Conservation (phyloP, 2,329 filamentous ascomycete species). For the Metarhizium robertsii region DNA sequence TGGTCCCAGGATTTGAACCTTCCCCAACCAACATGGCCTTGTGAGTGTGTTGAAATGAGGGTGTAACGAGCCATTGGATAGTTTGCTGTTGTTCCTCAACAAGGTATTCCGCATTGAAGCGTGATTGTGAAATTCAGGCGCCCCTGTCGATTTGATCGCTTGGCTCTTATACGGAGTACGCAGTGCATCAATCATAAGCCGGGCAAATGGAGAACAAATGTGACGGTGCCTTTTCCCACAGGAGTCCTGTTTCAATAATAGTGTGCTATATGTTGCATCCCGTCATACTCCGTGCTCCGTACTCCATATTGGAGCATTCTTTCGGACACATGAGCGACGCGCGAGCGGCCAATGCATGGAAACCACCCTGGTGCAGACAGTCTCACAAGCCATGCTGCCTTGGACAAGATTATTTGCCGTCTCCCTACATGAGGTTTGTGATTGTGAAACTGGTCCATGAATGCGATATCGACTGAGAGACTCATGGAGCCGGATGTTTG, state of each 20-base stretch:
- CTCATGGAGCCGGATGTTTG: too few species aligned
- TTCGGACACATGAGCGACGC: not conserved
- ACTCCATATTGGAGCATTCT: not conserved
- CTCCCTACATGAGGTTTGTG: too few species aligned
- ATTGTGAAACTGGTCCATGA: too few species aligned
- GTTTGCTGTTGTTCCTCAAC: not conserved
- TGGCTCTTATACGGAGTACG: not conserved
- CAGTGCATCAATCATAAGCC: too few species aligned
- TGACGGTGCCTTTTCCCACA: too few species aligned
- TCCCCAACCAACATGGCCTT: too few species aligned
- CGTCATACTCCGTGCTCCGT: not conserved
- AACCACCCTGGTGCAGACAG: not conserved
- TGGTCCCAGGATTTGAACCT: too few species aligned
- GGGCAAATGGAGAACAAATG: too few species aligned
- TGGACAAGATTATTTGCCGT: too few species aligned
- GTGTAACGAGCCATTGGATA: not conserved
- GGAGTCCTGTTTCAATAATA: not conserved
- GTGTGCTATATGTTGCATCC: not conserved
- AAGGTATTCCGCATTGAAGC: not conserved
- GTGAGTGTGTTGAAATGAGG: not conserved
- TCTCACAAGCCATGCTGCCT: too few species aligned
- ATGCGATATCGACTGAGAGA: too few species aligned
- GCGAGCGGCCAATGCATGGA: not conserved
- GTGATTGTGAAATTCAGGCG: not conserved
- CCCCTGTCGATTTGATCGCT: not conserved